Percentiles rank a stretch among this genome's conserved stretches.
Conservation (phyloP, 2,329 filamentous ascomycete genomes). For the Aspergillus niger region DNA sequence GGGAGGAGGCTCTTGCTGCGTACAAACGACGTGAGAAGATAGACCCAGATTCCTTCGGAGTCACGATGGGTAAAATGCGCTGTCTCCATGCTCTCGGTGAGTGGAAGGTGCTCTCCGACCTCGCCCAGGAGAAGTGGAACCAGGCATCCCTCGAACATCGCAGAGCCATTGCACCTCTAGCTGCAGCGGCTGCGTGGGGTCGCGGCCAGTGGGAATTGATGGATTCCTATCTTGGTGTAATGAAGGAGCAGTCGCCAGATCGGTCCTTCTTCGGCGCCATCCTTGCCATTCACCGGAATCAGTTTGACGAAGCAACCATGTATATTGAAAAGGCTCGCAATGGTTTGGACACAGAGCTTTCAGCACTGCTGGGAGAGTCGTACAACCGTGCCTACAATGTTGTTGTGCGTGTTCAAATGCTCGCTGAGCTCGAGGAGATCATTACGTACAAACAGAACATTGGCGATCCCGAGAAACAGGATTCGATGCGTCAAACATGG, state of each 20-base stretch:
- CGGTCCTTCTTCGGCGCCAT: conserved; percentile 98
- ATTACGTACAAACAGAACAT: conserved; percentile 93
- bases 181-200: conserved; percentile 95
- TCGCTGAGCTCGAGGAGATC: conserved; percentile 96
- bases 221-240: conserved; percentile 93
- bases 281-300: conserved; percentile 88
- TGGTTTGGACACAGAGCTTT: conserved; percentile 91
- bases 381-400: conserved; percentile 97
- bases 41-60: conserved; percentile 78
- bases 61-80: conserved; percentile 99
- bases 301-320: conserved; percentile 84
- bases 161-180: conserved; percentile 86
- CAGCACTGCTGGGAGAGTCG: conserved; percentile 93
- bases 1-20: conserved; percentile 93
- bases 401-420: conserved; percentile 98
- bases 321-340: conserved; percentile 92
- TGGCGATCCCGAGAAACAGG: conserved; percentile 78
- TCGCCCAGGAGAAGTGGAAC: conserved; percentile 92
- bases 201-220: conserved; percentile 96
- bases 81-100: conserved; percentile 96
- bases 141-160: conserved; percentile 86
- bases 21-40: conserved; percentile 84
- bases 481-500: conserved; percentile 91
- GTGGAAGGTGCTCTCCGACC: conserved; percentile 87
- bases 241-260: conserved; percentile 92